These are phyloP conservation scores for Epichloe sibirici DNA, from an alignment of 2,329 filamentous ascomycete species.

Conservation along the genomic window DNA sequence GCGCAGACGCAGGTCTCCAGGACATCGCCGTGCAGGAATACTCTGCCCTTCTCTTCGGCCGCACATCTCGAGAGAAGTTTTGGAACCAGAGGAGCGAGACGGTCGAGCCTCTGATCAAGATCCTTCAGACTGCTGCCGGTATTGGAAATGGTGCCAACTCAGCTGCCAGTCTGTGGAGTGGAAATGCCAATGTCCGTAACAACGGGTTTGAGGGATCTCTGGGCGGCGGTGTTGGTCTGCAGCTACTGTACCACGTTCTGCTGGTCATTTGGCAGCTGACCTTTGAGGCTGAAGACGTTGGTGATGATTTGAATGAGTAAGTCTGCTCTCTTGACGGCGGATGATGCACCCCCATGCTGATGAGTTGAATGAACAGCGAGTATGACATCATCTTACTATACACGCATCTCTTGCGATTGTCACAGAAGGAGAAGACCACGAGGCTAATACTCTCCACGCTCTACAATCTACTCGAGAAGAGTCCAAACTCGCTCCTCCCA, in stretches of 20 bases:
- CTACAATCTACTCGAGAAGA: conserved; percentile 64
- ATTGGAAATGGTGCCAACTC: conserved; percentile 52
- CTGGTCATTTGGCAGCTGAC: conserved; percentile 94
- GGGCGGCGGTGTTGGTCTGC: conserved; percentile 77
- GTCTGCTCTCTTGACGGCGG: conserved; percentile 15
- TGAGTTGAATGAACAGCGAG: conserved; percentile 44
- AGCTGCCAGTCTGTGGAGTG: conserved; percentile 49
- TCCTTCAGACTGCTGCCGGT: conserved; percentile 68
- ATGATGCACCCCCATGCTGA: neutral
- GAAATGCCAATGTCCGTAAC: conserved; percentile 38
- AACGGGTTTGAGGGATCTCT: conserved; percentile 50
- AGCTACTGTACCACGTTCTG: conserved; percentile 87
- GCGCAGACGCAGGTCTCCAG: conserved; percentile 77
- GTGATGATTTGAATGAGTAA: conserved; percentile 73
- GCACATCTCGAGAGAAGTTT: conserved; percentile 65
- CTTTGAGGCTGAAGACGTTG: conserved; percentile 69
- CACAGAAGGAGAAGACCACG: conserved; percentile 96
- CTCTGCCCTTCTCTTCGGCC: conserved; percentile 69
- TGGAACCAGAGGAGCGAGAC: conserved; percentile 88
- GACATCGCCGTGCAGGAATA: conserved; percentile 92
- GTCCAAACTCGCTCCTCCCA: conserved; percentile 64
- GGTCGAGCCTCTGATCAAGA: conserved; percentile 66
- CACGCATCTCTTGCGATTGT: conserved; percentile 81
- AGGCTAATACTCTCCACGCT: conserved; percentile 82
- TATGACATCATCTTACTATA: conserved; percentile 88